These are phyloP conservation scores for Auriculariales sp. DNA, from an alignment of 768 basidiomycete genomes.

Conservation along the genomic window DNA sequence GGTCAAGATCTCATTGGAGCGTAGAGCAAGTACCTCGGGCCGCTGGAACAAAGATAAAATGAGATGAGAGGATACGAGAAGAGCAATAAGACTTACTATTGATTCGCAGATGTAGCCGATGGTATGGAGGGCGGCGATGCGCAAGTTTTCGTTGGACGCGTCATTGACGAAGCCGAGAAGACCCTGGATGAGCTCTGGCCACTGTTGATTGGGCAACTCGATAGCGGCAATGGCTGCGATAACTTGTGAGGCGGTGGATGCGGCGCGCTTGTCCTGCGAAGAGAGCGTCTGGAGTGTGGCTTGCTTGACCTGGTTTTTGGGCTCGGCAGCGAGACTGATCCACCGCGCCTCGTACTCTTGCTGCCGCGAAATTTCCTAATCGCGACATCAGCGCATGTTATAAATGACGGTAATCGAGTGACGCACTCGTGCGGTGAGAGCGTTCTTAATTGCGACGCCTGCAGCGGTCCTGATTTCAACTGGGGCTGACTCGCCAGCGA, in stretches of 20 bases:
- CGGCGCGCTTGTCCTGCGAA: conserved; percentile 55
- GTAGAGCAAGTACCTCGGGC: conserved; percentile 77
- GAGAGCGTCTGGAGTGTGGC: conserved; percentile 72
- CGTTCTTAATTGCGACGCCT: conserved; percentile 92
- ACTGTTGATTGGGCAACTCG: conserved; percentile 77
- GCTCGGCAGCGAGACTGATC: conserved; percentile 55
- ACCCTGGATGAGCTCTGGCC: conserved; percentile 81
- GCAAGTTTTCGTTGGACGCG: conserved; percentile 52
- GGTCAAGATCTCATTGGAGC: conserved; percentile 94
- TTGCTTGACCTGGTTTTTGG: conserved; percentile 75
- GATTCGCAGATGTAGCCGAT: conserved; percentile 97
- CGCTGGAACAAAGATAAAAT: conserved; percentile 35
- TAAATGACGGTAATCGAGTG: conserved; percentile 10
- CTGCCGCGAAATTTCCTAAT: conserved; percentile 61
- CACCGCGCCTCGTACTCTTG: conserved; percentile 65
- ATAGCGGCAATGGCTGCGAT: conserved; percentile 89
- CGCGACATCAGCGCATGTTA: conserved; percentile 4
- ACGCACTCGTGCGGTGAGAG: conserved; percentile 76
- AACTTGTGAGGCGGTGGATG: conserved; percentile 82
- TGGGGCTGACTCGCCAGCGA: conserved; percentile 58
- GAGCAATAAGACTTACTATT: conserved; percentile 50
- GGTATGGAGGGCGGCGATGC: conserved; percentile 80
- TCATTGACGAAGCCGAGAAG: conserved; percentile 80
- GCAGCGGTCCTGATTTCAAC: conserved; percentile 86
- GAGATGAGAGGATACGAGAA: conserved; percentile 4